Percentiles rank a stretch among this genome's conserved stretches.
Evolutionary conservation across 495 filamentous ascomycete species (phyloP).

Genomic region (Thozetella sp.): DNA sequence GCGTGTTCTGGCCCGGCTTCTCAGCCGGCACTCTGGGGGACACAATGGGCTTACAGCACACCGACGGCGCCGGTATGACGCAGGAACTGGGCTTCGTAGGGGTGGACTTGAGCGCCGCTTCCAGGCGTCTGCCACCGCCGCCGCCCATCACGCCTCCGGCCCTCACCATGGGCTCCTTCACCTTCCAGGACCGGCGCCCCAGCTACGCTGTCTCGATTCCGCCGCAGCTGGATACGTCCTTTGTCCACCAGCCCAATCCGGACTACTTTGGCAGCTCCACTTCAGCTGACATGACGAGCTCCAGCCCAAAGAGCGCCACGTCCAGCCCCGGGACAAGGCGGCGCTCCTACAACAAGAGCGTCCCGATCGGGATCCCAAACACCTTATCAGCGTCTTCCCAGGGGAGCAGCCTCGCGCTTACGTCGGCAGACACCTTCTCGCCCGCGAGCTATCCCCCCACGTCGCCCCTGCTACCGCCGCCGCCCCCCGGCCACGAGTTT

Average conservation of each 20-base stretch:
- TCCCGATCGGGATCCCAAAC: slow-evolving; percentile 34
- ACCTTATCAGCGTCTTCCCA: slow-evolving; percentile 12
- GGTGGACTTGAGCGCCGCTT: slow-evolving; percentile 15
- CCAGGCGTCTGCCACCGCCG: slow-evolving; percentile 34
- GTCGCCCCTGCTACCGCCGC: slow-evolving; percentile 37
- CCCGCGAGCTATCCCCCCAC: slow-evolving; percentile 46
- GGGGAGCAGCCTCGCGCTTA: slow-evolving; percentile 13
- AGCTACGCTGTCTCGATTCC: slow-evolving; percentile 37
- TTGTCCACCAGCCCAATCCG: slow-evolving; percentile 41
- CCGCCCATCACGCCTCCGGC: slow-evolving; percentile 40
- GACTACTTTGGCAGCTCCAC: slow-evolving; percentile 34
- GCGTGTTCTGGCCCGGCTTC: neutral
- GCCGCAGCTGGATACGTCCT: slow-evolving; percentile 32
- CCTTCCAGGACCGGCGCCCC: slow-evolving; percentile 38
- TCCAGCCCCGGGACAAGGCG: slow-evolving; percentile 26
- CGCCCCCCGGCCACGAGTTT: slow-evolving; percentile 26
- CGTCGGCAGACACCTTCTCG: slow-evolving; percentile 24
- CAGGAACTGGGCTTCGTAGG: neutral
- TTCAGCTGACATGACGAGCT: slow-evolving; percentile 20
- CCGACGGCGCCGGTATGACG: neutral
- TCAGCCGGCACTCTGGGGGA: neutral
- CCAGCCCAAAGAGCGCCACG: slow-evolving; percentile 24
- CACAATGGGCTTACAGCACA: neutral
- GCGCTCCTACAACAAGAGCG: slow-evolving; percentile 42
- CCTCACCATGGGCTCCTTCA: slow-evolving; percentile 25